Evolutionary conservation across 2,329 filamentous ascomycete genomes (phyloP), one percentile per base, ranked within the genome.

Genomic region (Penicillium sclerotigenum): DNA sequence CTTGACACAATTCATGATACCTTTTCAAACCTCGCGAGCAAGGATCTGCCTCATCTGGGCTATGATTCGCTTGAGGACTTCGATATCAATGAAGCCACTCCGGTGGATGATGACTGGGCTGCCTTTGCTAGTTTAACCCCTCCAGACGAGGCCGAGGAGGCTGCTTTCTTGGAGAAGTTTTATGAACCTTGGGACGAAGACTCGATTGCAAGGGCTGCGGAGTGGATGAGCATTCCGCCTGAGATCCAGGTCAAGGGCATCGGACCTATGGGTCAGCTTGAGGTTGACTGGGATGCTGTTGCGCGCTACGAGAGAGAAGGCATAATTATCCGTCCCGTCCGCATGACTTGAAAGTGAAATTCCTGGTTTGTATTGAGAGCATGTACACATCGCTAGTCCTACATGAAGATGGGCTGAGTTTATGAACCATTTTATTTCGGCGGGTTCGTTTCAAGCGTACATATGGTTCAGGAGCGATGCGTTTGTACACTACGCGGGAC

Each of bases 201-300:
- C 1, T 54, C 61, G 4, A 58, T 54, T 37, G 38, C 42, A 31
- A 37, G 46, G 11, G 52, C 61, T 22, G 48, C 52, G 2, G 60
- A 56, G 2, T 59, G 60, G 52, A 60, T 65, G 51, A 37, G 52
- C 5, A 52, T 64, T 14, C 58, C 58, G 4, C 24, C 49, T 31
- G 54, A 57, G 20, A 57, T 60, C 14, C 45, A 58, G 37, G 43
- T 45, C 37, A 53, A 56, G 54, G 41, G 20, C 28, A 46, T 34
- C 14, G 53, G 53, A 4, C 28, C 40, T 10, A 41, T 75, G 72
- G 73, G 60, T 68, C 41, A 66, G 64, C 60, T 61, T 26, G 38
- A 70, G 33, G 64, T 77, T 31, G 72, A 77, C 51, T 78, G 75
- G 73, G 73, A 77, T n/a, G 63, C 63, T 13, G 56, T 73, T 36